These are phyloP conservation scores for Tremella yokohamensis DNA, from an alignment of 768 basidiomycete species.

Conservation along the genomic window DNA sequence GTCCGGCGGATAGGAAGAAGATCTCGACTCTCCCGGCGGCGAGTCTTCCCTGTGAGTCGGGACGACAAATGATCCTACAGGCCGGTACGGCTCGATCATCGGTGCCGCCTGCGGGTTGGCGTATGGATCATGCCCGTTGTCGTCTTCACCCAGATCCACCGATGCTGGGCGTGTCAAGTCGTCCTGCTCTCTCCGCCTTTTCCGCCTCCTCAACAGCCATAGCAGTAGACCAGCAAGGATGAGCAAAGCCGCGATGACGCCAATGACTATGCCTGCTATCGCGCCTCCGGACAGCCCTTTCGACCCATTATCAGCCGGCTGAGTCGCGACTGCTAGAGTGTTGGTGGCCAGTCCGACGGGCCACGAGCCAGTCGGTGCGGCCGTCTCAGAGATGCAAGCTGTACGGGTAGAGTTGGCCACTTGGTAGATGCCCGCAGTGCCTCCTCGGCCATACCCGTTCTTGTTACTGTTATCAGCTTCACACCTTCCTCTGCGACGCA, in stretches of 20 bases:
- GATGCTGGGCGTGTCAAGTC: neutral
- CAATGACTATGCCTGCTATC: conserved; percentile 41
- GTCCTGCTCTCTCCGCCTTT: conserved; percentile 1
- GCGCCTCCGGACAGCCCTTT: conserved; percentile 18
- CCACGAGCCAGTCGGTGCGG: conserved; percentile 27
- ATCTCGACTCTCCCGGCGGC: neutral
- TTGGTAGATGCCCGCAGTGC: conserved; percentile 34
- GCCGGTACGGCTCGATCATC: conserved; percentile 35
- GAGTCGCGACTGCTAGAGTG: conserved; percentile 21
- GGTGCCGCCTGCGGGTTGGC: neutral
- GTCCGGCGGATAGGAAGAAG: too few species aligned
- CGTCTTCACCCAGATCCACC: conserved; percentile 19
- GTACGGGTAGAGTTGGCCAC: conserved; percentile 19
- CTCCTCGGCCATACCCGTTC: conserved; percentile 34
- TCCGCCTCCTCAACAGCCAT: conserved; percentile 26
- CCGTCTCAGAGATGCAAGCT: conserved; percentile 14
- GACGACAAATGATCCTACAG: conserved; percentile 12
- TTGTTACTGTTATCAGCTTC: conserved; percentile 13
- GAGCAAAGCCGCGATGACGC: conserved; percentile 20
- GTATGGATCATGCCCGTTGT: conserved; percentile 3
- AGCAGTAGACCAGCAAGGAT: conserved; percentile 16
- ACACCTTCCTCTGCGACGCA: conserved; percentile 12
- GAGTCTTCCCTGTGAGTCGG: neutral
- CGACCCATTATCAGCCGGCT: neutral
- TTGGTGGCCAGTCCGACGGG: conserved; percentile 29